A percentile compares a stretch with the other conserved stretches of the same genome.
Evolutionary conservation across 2,329 filamentous ascomycete genomes (phyloP).

Genomic region (Arthrinium puccinioides): DNA sequence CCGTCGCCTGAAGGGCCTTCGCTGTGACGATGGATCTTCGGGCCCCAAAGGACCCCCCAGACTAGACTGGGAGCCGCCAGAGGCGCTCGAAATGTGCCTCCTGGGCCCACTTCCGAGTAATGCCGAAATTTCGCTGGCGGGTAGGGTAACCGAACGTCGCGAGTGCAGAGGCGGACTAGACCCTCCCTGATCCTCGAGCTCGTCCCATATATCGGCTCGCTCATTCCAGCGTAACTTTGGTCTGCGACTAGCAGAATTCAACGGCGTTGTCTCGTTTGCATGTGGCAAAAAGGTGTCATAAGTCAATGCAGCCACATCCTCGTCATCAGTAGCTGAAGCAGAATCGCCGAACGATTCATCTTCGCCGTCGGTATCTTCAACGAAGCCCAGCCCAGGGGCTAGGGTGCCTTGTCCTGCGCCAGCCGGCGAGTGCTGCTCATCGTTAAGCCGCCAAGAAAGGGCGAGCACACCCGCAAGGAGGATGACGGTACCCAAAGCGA

Average conservation of each 20-base stretch:
- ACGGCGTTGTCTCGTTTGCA: conserved; percentile 28
- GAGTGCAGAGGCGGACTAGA: conserved; percentile 31
- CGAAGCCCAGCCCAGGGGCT: conserved; percentile 73
- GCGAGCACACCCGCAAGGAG: conserved; percentile 83
- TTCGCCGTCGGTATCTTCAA: conserved; percentile 60
- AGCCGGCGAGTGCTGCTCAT: conserved; percentile 58
- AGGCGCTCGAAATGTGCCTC: conserved; percentile 17
- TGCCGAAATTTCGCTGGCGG: conserved; percentile 30
- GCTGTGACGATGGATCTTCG: conserved; percentile 15
- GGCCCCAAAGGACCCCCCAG: too few relatives aligned
- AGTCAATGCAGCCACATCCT: conserved; percentile 28
- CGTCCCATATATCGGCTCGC: conserved; percentile 77
- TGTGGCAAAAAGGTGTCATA: conserved; percentile 41
- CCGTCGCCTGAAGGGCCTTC: conserved; percentile 32
- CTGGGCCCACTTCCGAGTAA: conserved; percentile 22
- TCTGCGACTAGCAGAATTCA: conserved; percentile 34
- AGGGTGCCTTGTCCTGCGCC: conserved; percentile 58
- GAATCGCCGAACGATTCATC: conserved; percentile 48
- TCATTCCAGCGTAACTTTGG: conserved; percentile 55
- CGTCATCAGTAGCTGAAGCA: conserved; percentile 33
- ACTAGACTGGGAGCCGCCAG: conserved; percentile 17
- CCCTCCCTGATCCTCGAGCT: conserved; percentile 66
- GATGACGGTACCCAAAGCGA: conserved; percentile 79
- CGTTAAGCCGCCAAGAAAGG: conserved; percentile 86
- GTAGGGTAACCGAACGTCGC: conserved; percentile 42